Evolutionary conservation across 345 rosid genomes (phyloP), one percentile per base, ranked within the genome.

Genomic region (Eucalyptus pauciflora): DNA sequence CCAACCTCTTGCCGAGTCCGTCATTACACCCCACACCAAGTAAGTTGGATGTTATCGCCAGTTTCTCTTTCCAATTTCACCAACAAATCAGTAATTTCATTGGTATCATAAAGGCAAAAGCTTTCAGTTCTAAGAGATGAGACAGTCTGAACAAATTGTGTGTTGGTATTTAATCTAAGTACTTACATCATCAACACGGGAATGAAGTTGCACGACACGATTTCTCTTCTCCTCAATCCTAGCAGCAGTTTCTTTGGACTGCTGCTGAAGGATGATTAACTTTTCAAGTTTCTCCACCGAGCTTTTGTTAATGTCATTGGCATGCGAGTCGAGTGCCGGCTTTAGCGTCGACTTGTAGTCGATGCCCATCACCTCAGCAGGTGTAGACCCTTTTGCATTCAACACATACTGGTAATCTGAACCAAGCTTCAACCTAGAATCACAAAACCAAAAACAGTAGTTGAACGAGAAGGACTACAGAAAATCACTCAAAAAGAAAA

Each of bases 321-420:
- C 89, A 71, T 91, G 90, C 45, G 94, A 93, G 89, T 91, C 92
- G 20, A 97, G 94, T 83, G 93, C 95, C 52, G 94, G 96, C 93
- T 95, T 96, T 64, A 96, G 90, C 43, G 89, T 89, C 46, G 93
- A 91, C 89, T 95, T 97, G 90, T 96, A 94, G 89, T 96, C 99
- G 86, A 96, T 88, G 52, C 99, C 99, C 96, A 96, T 93, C 56
- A 97, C 95, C 90, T 95, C 96, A 88, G 92, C 92, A 88, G 95
- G 94, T 15, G 92, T 90, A 87, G 94, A 90, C 22, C 97, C 99
- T 43, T 92, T 93, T 71, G 93, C 93, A 64, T 95, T 95, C 89
- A 95, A 85, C 49, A 33, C 88, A 33, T 93, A 96, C 92, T 95
- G 96, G 91, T 94, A 91, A 80, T 85, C 90, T 29, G 80, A 33